Conservation (phyloP, 139 green algal genomes). For the Micromonas pusilla region DNA sequence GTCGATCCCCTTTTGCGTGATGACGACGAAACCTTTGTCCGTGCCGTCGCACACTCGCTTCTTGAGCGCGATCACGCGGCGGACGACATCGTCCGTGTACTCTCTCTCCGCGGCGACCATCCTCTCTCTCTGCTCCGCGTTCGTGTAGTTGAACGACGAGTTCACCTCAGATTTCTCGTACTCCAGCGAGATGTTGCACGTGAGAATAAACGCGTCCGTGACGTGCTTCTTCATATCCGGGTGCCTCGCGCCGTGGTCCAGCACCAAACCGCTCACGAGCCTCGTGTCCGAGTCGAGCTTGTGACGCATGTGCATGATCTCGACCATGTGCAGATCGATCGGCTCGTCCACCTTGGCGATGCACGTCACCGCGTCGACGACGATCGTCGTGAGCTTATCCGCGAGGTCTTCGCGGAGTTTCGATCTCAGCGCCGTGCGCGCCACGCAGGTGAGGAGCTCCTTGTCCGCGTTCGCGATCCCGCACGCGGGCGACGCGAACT, state of each 20-base stretch:
- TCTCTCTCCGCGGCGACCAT: slow-evolving; percentile 87
- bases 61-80: slow-evolving; percentile 90
- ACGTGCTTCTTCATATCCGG: slow-evolving; percentile 96
- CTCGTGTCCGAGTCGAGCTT: slow-evolving; percentile 88
- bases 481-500: slow-evolving; percentile 59
- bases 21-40: slow-evolving; percentile 86
- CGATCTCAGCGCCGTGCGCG: slow-evolving; percentile 82
- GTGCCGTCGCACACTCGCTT: slow-evolving; percentile 73
- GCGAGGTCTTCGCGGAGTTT: slow-evolving; percentile 60
- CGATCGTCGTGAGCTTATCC: slow-evolving; percentile 45
- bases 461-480: slow-evolving; percentile 42
- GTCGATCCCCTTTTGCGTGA: slow-evolving; percentile 99
- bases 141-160: slow-evolving; percentile 94
- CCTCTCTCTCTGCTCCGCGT: slow-evolving; percentile 91
- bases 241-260: slow-evolving; percentile 93
- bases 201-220: slow-evolving; percentile 87
- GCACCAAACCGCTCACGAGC: slow-evolving; percentile 86
- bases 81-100: slow-evolving; percentile 87
- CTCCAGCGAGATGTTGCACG: slow-evolving; percentile 95
- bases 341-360: slow-evolving; percentile 45
- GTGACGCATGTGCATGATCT: slow-evolving; percentile 98
- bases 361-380: slow-evolving; percentile 41
- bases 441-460: slow-evolving; percentile 83
- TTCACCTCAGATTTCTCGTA: slow-evolving; percentile 99
- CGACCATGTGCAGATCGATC: slow-evolving; percentile 96